phyloP scores from a whole-genome alignment of 208 protist genomes.

The Eutreptiella sp. region DNA sequence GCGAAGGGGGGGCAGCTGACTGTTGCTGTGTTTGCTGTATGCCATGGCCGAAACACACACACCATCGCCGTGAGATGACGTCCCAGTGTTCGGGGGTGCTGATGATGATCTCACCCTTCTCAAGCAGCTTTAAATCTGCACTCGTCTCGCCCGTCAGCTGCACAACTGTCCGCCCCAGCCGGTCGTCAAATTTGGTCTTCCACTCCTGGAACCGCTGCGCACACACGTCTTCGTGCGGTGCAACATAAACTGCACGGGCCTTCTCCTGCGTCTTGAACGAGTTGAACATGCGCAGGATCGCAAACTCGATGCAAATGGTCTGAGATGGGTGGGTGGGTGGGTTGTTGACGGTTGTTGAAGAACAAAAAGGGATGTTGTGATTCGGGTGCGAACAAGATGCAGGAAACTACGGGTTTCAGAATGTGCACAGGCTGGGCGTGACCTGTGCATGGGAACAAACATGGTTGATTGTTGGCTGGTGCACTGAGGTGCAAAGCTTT shows the following conservation, averaged over 20 bases:
- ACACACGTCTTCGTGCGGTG: constrained; percentile 80
- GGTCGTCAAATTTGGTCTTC: constrained; percentile 43
- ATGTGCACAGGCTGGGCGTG: too few relatives aligned
- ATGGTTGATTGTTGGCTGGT: too few relatives aligned
- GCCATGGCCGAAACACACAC: too few relatives aligned
- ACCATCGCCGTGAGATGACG: constrained; percentile 74
- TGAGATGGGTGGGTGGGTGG: too few relatives aligned
- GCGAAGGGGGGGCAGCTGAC: too few relatives aligned
- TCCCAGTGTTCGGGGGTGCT: constrained; percentile 92
- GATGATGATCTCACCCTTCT: constrained; percentile 63
- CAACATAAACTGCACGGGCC: constrained; percentile 86
- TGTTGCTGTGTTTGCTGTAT: too few relatives aligned
- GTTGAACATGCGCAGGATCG: constrained; percentile 61
- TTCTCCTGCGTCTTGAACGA: background rate
- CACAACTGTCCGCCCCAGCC: constrained; percentile 41
- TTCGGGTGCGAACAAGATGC: too few relatives aligned
- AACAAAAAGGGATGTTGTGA: too few relatives aligned
- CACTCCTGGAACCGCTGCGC: constrained; percentile 72
- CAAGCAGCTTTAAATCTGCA: constrained; percentile 44
- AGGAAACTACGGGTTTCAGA: too few relatives aligned
- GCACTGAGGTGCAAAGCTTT: too few relatives aligned
- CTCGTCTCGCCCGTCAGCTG: constrained; percentile 75
- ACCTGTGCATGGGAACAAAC: too few relatives aligned
- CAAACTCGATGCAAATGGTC: constrained; percentile 78
- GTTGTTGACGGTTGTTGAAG: too few relatives aligned